These are phyloP conservation scores for Phytophthora vignae DNA, from an alignment of 352 stramenopile species.

Conservation along the genomic window DNA sequence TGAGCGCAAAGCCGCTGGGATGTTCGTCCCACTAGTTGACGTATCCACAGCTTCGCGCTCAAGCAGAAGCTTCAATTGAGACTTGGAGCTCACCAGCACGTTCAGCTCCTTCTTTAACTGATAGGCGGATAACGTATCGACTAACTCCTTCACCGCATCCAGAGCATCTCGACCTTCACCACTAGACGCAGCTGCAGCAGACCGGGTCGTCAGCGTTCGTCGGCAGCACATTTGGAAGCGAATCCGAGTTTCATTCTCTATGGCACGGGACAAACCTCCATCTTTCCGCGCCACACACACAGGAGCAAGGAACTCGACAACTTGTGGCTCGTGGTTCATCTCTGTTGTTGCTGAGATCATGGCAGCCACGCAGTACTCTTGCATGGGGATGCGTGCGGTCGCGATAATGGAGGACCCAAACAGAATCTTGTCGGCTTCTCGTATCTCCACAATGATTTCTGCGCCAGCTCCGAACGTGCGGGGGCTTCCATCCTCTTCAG, in stretches of 20 bases:
- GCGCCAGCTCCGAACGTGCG: slow-evolving; percentile 28
- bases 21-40: slow-evolving; percentile 55
- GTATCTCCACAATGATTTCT: slow-evolving; percentile 65
- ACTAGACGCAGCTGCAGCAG: slow-evolving; percentile 13
- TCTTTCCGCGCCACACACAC: slow-evolving; percentile 42
- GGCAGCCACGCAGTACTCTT: slow-evolving; percentile 51
- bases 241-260: slow-evolving; percentile 43
- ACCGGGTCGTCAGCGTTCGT: slow-evolving; percentile 33
- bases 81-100: slow-evolving; percentile 69
- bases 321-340: slow-evolving; percentile 29
- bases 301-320: slow-evolving; percentile 62
- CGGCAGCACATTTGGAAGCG: slow-evolving; percentile 62
- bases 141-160: slow-evolving; percentile 37
- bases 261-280: slow-evolving; percentile 18
- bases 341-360: slow-evolving; percentile 37
- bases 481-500: slow-evolving; percentile 7
- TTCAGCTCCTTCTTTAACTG: slow-evolving; percentile 64
- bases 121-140: slow-evolving; percentile 46
- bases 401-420: slow-evolving; percentile 78
- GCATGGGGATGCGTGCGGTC: slow-evolving; percentile 53
- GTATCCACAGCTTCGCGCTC: slow-evolving; percentile 81
- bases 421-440: slow-evolving; percentile 72
- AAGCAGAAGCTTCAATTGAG: slow-evolving; percentile 69
- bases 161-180: slow-evolving; percentile 26
- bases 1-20: slow-evolving; percentile 33